Percentiles rank a stretch among this genome's conserved stretches.
These are phyloP conservation scores for Amylocarpus encephaloides DNA, from an alignment of 2,329 filamentous ascomycete species.

Conservation along the genomic window DNA sequence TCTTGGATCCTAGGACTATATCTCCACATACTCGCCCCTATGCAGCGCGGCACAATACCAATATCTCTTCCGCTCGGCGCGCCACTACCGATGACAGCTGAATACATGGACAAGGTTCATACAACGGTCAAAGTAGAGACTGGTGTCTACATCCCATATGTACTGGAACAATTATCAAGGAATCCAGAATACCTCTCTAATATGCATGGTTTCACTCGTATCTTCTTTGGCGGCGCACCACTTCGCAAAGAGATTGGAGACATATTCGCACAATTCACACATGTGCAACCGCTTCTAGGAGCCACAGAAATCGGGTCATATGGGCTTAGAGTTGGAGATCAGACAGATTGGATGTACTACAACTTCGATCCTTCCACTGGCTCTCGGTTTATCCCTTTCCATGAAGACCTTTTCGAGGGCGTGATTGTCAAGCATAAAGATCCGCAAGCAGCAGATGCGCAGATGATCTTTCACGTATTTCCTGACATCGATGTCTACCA, in stretches of 20 bases:
- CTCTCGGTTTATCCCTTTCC: not conserved
- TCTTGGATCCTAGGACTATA: not conserved
- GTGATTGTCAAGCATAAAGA: conserved; percentile 3
- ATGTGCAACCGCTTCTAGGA: not conserved
- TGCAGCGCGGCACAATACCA: not conserved
- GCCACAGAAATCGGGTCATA: conserved; percentile 1
- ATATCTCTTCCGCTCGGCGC: not conserved
- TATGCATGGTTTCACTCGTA: conserved; percentile 1
- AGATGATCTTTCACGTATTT: conserved; percentile 2
- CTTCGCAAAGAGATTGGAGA: not conserved
- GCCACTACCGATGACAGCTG: not conserved
- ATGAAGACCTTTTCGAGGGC: not conserved
- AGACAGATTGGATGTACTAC: conserved; percentile 3
- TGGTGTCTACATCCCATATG: conserved; percentile 2
- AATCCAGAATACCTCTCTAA: not conserved
- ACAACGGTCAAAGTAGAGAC: not conserved
- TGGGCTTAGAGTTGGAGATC: not conserved
- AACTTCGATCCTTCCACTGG: conserved; percentile 1
- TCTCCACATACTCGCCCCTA: not conserved
- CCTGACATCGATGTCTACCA: conserved; percentile 1
- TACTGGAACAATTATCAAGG: not conserved
- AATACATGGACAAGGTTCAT: conserved; percentile 1
- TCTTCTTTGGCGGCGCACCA: conserved; percentile 2
- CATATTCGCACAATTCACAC: not conserved
- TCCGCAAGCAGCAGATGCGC: not conserved